phyloP scores from a whole-genome alignment of 768 basidiomycete genomes.

The Boletus subcaerulescens region DNA sequence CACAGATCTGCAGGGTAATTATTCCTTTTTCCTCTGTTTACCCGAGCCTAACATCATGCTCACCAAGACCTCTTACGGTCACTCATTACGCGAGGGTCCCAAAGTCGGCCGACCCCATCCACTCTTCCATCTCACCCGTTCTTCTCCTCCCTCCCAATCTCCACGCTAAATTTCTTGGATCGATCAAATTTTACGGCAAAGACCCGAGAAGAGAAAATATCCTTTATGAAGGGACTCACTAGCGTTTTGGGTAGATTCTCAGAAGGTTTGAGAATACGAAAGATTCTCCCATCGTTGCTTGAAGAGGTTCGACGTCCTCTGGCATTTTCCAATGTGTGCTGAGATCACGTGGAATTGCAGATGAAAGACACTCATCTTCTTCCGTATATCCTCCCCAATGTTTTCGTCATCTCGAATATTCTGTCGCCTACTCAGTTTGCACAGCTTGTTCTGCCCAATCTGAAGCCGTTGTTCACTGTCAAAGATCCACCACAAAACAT shows the following conservation, averaged over 20 bases:
- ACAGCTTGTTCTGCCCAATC: constrained; percentile 72
- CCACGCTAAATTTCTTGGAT: constrained; percentile 93
- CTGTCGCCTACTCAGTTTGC: constrained; percentile 82
- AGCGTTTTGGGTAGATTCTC: constrained; percentile 81
- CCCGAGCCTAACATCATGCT: constrained; percentile 4
- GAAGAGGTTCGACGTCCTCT: constrained; percentile 71
- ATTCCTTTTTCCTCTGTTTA: neutral
- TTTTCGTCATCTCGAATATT: constrained; percentile 82
- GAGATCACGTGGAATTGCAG: constrained; percentile 34
- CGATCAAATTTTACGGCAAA: constrained; percentile 94
- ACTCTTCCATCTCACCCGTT: constrained; percentile 83
- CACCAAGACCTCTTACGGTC: constrained; percentile 68
- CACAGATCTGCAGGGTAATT: constrained; percentile 67
- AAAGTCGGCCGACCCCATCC: constrained; percentile 69
- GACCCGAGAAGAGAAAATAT: constrained; percentile 92
- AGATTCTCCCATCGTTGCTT: constrained; percentile 86
- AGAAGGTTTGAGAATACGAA: constrained; percentile 80
- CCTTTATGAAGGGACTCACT: constrained; percentile 89
- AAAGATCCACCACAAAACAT: constrained; percentile 98
- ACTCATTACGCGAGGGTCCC: constrained; percentile 77
- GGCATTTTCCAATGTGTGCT: neutral
- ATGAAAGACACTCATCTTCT: constrained; percentile 94
- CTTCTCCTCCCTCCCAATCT: constrained; percentile 94
- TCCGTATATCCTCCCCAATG: constrained; percentile 94
- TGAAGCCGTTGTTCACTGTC: constrained; percentile 85